Evolutionary conservation across 257 asterid genomes (phyloP).

Genomic region (Solanum habrochaites): DNA sequence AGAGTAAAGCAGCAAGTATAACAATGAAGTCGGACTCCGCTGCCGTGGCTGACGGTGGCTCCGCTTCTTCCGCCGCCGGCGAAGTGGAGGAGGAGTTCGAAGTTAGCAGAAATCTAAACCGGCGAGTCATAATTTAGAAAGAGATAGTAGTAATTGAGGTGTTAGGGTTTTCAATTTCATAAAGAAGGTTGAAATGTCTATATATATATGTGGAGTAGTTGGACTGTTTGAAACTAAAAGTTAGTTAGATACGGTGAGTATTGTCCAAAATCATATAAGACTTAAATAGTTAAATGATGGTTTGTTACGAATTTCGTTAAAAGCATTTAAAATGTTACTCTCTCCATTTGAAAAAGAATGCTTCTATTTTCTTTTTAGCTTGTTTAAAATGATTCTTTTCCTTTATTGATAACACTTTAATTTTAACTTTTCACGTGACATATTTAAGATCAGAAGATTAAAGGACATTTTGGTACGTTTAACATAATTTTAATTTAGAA

Average conservation of each 20-base stretch:
- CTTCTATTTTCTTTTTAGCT: too few relatives aligned
- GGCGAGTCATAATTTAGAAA: slow-evolving; percentile 3
- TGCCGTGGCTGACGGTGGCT: neutral
- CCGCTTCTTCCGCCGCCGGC: neutral
- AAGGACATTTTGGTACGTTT: too few relatives aligned
- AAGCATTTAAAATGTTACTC: too few relatives aligned
- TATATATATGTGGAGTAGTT: neutral
- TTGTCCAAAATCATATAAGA: neutral
- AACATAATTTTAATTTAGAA: too few relatives aligned
- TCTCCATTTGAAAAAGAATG: too few relatives aligned
- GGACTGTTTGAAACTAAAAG: neutral
- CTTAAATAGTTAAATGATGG: too few relatives aligned
- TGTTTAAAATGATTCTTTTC: too few relatives aligned
- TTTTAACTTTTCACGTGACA: too few relatives aligned
- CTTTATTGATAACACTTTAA: too few relatives aligned
- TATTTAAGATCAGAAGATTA: too few relatives aligned
- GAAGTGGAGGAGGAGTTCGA: neutral
- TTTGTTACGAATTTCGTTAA: neutral
- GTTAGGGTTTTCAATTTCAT: neutral
- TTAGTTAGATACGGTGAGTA: neutral
- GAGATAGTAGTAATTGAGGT: neutral
- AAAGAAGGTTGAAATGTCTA: neutral
- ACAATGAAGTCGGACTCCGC: slow-evolving; percentile 17
- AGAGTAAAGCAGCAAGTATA: slow-evolving; percentile 14
- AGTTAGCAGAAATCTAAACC: neutral